Conservation (phyloP, 2,329 filamentous ascomycete genomes). For the Beauveria bassiana region DNA sequence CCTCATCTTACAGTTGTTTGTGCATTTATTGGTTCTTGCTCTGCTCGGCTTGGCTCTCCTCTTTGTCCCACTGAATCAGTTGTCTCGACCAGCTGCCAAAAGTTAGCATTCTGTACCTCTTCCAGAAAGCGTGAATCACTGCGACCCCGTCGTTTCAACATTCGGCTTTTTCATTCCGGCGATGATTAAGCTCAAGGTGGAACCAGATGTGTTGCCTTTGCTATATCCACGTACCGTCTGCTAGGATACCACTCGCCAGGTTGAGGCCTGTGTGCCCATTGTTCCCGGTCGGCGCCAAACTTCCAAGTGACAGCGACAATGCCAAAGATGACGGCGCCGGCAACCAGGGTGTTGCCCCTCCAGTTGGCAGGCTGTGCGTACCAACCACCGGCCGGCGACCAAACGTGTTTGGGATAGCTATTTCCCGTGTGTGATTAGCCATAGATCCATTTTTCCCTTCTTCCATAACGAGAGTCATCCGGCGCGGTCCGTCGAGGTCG, state of each 20-base stretch:
- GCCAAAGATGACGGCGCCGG: conserved; percentile 59
- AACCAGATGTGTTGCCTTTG: too few species aligned
- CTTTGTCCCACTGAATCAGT: conserved; percentile 36
- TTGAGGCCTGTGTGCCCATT: conserved; percentile 68
- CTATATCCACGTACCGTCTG: conserved; percentile 57
- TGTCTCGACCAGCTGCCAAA: conserved; percentile 37
- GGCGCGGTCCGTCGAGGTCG: not conserved
- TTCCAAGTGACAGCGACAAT: conserved; percentile 62
- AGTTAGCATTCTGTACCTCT: not conserved
- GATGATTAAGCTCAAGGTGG: too few species aligned
- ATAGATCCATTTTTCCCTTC: not conserved
- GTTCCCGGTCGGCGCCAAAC: conserved; percentile 66
- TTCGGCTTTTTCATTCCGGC: not conserved
- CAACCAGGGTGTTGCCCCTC: conserved; percentile 81
- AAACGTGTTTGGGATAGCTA: conserved; percentile 98
- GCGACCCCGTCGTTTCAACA: not conserved
- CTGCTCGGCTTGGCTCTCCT: conserved; percentile 30
- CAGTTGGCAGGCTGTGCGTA: conserved; percentile 93
- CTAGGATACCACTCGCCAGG: conserved; percentile 73
- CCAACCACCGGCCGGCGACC: conserved; percentile 97
- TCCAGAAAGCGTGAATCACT: not conserved
- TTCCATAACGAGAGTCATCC: conserved; percentile 15
- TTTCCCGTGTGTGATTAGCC: conserved; percentile 12
- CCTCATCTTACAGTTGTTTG: conserved; percentile 2
- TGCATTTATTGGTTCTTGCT: conserved; percentile 21